Evolutionary conservation across 2,329 filamentous ascomycete species (phyloP).

Genomic region (Sporothrix phasma): DNA sequence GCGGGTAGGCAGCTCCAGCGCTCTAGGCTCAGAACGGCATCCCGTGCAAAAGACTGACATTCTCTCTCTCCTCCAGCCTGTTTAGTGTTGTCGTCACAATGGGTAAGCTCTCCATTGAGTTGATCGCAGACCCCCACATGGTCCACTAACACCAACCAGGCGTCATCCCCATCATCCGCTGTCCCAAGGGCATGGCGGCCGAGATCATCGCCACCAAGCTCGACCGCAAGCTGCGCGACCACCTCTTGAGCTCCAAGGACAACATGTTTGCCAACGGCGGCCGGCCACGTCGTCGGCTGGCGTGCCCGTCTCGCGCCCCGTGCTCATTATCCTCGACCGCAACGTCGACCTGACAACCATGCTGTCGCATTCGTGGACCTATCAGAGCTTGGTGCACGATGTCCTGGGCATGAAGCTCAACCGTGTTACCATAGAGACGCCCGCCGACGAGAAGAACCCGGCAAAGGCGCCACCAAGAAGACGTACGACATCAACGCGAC

Average conservation of each 20-base stretch:
- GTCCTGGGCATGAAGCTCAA: slow-evolving; percentile 52
- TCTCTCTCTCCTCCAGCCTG: slow-evolving; percentile 32
- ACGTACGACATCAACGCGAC: slow-evolving; percentile 80
- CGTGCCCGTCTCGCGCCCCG: slow-evolving; percentile 67
- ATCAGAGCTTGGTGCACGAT: slow-evolving; percentile 73
- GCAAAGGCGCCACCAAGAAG: slow-evolving; percentile 71
- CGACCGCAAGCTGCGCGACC: slow-evolving; percentile 89
- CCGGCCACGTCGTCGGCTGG: slow-evolving; percentile 45
- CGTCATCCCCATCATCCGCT: slow-evolving; percentile 89
- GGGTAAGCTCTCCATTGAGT: slow-evolving; percentile 44
- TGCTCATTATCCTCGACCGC: slow-evolving; percentile 86
- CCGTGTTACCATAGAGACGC: slow-evolving; percentile 82
- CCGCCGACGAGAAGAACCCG: slow-evolving; percentile 67
- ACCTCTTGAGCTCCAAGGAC: slow-evolving; percentile 95
- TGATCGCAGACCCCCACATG: no score
- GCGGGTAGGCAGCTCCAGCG: slow-evolving; percentile 42
- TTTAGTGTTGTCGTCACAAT: slow-evolving; percentile 98
- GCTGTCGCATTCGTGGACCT: slow-evolving; percentile 83
- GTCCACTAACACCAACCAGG: slow-evolving; percentile 35
- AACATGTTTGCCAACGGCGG: slow-evolving; percentile 72
- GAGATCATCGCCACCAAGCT: slow-evolving; percentile 91
- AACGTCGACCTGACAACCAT: slow-evolving; percentile 95
- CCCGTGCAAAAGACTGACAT: not conserved
- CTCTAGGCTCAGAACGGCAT: not conserved
- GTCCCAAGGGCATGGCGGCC: slow-evolving; percentile 82